Conservation (phyloP, 306 rosid genomes). For the Herpetospermum pedunculosum region DNA sequence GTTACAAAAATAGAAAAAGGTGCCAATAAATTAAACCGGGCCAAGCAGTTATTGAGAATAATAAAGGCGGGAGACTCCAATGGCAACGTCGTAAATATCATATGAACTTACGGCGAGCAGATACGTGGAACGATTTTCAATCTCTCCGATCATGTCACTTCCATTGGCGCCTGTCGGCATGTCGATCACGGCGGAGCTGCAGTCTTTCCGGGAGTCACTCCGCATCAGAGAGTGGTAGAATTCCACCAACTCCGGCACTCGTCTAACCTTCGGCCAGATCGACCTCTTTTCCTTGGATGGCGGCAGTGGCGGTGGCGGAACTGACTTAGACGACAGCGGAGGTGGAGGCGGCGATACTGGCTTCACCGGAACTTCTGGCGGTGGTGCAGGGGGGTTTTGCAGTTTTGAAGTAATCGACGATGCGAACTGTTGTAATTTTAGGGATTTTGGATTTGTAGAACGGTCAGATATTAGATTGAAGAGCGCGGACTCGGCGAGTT, state of each 20-base stretch:
- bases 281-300: conserved; percentile 30
- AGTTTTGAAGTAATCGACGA: conserved; percentile 15
- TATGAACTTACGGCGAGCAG: conserved; percentile 55
- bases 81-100: background rate
- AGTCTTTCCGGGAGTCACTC: conserved; percentile 63
- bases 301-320: conserved; percentile 42
- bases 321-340: background rate
- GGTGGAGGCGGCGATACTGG: conserved; percentile 27
- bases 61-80: background rate
- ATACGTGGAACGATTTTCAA: conserved; percentile 79
- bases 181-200: conserved; percentile 27
- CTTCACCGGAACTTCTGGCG: background rate
- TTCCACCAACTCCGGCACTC: conserved; percentile 88
- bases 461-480: conserved; percentile 40
- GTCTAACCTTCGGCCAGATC: conserved; percentile 41
- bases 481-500: conserved; percentile 41
- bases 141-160: conserved; percentile 96
- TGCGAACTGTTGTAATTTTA: conserved; percentile 30
- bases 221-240: conserved; percentile 87
- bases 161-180: conserved; percentile 41
- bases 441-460: conserved; percentile 81
- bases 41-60: background rate
- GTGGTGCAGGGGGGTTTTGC: conserved; percentile 10
- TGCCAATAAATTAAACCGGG: background rate
- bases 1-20: background rate